Conservation (phyloP, 1,284 basidiomycete species). For the Heterobasidion occidentale region DNA sequence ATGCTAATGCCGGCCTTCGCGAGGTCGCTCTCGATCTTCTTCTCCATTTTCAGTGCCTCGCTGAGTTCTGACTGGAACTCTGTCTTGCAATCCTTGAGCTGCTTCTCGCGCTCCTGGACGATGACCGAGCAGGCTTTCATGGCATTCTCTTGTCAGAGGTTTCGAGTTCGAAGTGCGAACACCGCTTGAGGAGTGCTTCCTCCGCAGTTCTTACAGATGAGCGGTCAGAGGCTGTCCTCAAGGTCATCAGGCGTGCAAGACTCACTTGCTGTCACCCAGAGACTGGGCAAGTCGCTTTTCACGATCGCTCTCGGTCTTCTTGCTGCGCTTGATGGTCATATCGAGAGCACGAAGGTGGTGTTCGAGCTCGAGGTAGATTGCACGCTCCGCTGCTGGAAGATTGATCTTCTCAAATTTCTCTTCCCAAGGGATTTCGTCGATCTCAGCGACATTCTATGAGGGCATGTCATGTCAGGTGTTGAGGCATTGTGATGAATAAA, state of each 20-base stretch:
- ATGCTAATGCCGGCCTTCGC: conserved; percentile 36
- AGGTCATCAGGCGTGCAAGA: conserved; percentile 8
- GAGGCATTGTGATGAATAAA: background rate
- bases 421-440: conserved; percentile 86
- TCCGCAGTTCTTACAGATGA: conserved; percentile 60
- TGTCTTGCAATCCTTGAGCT: conserved; percentile 72
- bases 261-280: conserved; percentile 82
- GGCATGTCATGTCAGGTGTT: conserved; percentile 1
- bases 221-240: background rate
- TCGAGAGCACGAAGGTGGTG: conserved; percentile 87
- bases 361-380: conserved; percentile 93
- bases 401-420: conserved; percentile 61
- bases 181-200: conserved; percentile 87
- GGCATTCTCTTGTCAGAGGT: conserved; percentile 64
- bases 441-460: conserved; percentile 86
- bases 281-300: conserved; percentile 83
- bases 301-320: conserved; percentile 86
- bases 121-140: conserved; percentile 92
- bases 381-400: conserved; percentile 89
- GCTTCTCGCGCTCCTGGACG: conserved; percentile 71
- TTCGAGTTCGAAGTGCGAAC: conserved; percentile 90
- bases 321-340: conserved; percentile 79
- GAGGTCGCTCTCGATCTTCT: conserved; percentile 21
- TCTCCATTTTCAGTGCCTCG: conserved; percentile 59
- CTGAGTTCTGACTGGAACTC: conserved; percentile 67